Conservation (phyloP, 73 alveolate species). For the Paramecium biaurelia region DNA sequence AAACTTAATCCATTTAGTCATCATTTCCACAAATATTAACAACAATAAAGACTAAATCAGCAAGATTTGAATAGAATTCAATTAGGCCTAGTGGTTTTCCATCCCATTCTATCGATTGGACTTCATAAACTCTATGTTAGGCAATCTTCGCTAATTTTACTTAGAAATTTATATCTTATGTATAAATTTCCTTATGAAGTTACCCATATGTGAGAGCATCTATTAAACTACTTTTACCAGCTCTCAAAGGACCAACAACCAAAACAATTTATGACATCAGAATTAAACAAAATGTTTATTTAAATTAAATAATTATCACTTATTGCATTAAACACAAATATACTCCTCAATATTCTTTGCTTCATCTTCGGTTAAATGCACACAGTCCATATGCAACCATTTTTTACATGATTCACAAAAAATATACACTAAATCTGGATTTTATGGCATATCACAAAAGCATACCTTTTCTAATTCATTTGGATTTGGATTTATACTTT, state of each 20-base stretch:
- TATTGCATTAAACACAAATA: not conserved
- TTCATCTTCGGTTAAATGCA: not conserved
- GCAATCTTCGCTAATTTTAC: not conserved
- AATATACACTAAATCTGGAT: not conserved
- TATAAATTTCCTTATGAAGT: not conserved
- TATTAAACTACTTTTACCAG: not conserved
- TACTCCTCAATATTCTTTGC: not conserved
- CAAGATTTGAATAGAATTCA: not conserved
- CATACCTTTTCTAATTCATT: not conserved
- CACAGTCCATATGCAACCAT: conserved; percentile 9
- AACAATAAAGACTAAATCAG: not conserved
- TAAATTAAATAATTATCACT: not conserved
- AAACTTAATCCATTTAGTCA: not conserved
- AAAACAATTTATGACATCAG: not conserved
- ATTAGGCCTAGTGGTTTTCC: not conserved
- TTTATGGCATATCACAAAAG: not conserved
- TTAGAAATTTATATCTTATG: not conserved
- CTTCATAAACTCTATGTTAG: not conserved
- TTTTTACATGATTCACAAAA: not conserved
- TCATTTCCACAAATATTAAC: not conserved
- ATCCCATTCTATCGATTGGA: not conserved
- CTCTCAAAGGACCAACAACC: not conserved
- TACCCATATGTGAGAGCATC: not conserved
- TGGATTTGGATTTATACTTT: not conserved
- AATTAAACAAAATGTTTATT: not conserved